Evolutionary conservation across 2,329 filamentous ascomycete species (phyloP), one percentile per base, ranked within the genome.

Genomic region (Monosporascus cannonballus): DNA sequence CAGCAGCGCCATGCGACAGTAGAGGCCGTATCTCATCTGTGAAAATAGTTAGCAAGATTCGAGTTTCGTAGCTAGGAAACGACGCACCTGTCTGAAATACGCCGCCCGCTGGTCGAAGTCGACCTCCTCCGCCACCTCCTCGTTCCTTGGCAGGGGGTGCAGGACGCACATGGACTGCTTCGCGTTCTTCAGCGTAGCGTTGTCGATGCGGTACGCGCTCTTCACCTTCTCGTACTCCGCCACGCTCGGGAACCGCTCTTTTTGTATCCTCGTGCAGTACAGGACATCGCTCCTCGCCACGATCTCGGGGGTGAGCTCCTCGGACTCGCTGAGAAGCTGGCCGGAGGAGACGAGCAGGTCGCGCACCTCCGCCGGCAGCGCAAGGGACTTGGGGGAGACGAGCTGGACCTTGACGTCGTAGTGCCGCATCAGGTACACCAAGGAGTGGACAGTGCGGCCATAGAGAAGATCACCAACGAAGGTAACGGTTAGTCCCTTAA

Each of bases 1-100:
- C 71, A 99, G 80, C 75, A 99, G 75, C 63, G 94, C 94, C 94
- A 99, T 99, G 70, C 94, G 88, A 73, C 89, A 95, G 80, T 96
- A 97, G 64, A 99, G 83, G 64, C 94, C 94, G 75, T 97, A 96
- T 74, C 87, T 85, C 93, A 96, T 96, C 92, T 96, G 54, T 47
- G 15, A 53, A 59, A 30, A 17, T 45, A 48, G 68, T 85, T 71
- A 83, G 77, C 60, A 59, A 48, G 14, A 34, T 34, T 34, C 30
- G 30, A 34, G 11, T 34, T 14, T 14, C 25, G 39, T 42, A 11
- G 6, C 39, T 25, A n/a, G 34, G n/a, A 22, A 20, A 49, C 22
- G 56, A 81, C 89, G 84, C 75, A 96, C 93, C 88, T 99, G 94
- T 88, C 94, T 85, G 76, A 99, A 99, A 77, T 99, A 99, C 52